phyloP scores from a whole-genome alignment of 441 rosid genomes.

The Breynia disticha region DNA sequence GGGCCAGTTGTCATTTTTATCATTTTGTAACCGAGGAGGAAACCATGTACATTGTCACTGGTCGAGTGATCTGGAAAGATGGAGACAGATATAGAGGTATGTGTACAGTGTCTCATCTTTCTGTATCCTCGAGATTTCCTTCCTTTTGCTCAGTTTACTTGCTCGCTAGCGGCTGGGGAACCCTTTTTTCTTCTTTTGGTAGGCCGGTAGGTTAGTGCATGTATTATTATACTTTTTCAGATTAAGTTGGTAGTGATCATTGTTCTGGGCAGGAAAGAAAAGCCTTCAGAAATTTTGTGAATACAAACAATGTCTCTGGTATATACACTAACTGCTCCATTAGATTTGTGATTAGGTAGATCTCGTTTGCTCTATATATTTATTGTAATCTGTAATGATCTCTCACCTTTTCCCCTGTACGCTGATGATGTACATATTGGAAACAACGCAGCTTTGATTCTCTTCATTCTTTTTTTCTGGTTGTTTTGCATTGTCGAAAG shows the following conservation, averaged over 20 bases:
- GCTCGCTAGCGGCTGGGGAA: constrained; percentile 24
- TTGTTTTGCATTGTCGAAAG: too few species aligned
- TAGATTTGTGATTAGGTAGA: too few species aligned
- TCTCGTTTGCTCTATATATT: too few species aligned
- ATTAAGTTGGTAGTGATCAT: constrained; percentile 37
- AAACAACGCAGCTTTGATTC: too few species aligned
- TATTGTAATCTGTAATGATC: too few species aligned
- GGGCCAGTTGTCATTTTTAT: constrained; percentile 14
- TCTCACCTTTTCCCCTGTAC: too few species aligned
- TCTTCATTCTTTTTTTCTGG: too few species aligned
- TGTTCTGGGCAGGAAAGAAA: constrained; percentile 26
- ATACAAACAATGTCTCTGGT: constrained; percentile 26
- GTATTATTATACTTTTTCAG: constrained; percentile 38
- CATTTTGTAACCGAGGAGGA: constrained; percentile 17
- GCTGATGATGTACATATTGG: too few species aligned
- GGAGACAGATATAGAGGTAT: constrained; percentile 53
- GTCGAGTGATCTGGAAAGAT: constrained; percentile 43
- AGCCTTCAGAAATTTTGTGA: constrained; percentile 42
- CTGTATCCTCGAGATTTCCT: constrained; percentile 25
- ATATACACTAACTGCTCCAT: constrained; percentile 8
- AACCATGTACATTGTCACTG: constrained; percentile 51
- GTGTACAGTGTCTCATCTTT: constrained; percentile 63
- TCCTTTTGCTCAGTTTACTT: constrained; percentile 18
- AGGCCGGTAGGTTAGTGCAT: constrained; percentile 48
- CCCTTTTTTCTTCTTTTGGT: constrained; percentile 23